Evolutionary conservation across 2,329 filamentous ascomycete species (phyloP).

Genomic region (Nigrospora osmanthi): DNA sequence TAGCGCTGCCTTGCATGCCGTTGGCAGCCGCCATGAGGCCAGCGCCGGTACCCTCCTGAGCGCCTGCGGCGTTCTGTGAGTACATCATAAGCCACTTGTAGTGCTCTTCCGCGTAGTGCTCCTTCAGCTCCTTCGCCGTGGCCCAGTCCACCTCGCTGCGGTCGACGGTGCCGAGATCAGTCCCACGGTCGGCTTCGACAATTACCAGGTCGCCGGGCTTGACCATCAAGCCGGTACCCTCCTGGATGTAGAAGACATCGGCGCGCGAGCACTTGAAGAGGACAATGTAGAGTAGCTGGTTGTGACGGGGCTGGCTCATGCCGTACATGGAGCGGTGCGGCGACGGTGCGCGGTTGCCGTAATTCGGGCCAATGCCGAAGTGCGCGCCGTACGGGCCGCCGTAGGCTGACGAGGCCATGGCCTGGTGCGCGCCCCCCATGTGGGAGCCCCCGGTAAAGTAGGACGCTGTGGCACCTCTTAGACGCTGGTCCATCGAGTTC

Average conservation of each 20-base stretch:
- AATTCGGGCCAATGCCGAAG: constrained; percentile 36
- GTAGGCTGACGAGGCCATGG: constrained; percentile 27
- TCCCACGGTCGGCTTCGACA: constrained; percentile 92
- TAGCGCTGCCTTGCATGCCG: constrained; percentile 59
- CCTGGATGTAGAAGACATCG: constrained; percentile 95
- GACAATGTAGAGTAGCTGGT: constrained; percentile 76
- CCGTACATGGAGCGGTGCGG: constrained; percentile 56
- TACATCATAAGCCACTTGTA: constrained; percentile 99
- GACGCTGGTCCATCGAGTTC: constrained; percentile 1
- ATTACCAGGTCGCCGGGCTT: constrained; percentile 93
- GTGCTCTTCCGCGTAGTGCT: constrained; percentile 88
- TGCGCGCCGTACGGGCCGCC: constrained; percentile 31
- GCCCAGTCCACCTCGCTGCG: constrained; percentile 83
- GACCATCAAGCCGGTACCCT: constrained; percentile 85
- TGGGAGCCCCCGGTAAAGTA: constrained; percentile 28
- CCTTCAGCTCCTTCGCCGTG: constrained; percentile 80
- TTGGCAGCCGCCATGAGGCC: constrained; percentile 58
- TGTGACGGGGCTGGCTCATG: constrained; percentile 53
- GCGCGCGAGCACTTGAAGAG: constrained; percentile 94
- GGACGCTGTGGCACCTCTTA: constrained; percentile 15
- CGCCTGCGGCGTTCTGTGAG: constrained; percentile 65
- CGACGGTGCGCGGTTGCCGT: constrained; percentile 45
- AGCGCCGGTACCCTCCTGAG: constrained; percentile 51
- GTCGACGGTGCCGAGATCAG: constrained; percentile 88
- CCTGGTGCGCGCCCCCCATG: constrained; percentile 24